phyloP scores from a whole-genome alignment of 2,329 filamentous ascomycete species.

The Tolypocladium amazonense region DNA sequence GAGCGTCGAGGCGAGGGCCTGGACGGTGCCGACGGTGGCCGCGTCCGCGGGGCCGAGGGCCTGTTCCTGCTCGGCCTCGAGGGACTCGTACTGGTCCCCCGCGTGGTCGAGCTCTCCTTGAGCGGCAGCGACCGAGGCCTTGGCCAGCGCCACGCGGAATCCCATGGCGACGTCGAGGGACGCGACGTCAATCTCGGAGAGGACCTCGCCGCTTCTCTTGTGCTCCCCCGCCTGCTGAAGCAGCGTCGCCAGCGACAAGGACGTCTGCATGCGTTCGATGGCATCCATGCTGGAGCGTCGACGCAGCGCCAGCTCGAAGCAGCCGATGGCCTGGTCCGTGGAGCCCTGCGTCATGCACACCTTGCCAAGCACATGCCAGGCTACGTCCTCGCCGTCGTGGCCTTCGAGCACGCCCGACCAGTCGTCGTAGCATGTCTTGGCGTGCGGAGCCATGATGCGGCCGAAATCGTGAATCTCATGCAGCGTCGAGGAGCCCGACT shows the following conservation, averaged over 20 bases:
- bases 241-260: slow-evolving; percentile 10
- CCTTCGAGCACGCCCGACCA: slow-evolving; percentile 10
- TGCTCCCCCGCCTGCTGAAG: slow-evolving; percentile 9
- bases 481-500: slow-evolving; percentile 9
- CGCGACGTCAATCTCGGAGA: slow-evolving; percentile 9
- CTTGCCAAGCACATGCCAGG: slow-evolving; percentile 23
- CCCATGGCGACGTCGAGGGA: slow-evolving; percentile 12
- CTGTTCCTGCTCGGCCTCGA: slow-evolving; percentile 13
- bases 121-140: slow-evolving; percentile 10
- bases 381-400: slow-evolving; percentile 21
- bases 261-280: slow-evolving; percentile 11
- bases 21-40: slow-evolving; percentile 13
- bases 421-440: slow-evolving; percentile 14
- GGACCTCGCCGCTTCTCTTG: slow-evolving; percentile 9
- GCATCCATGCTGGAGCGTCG: slow-evolving; percentile 6
- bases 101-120: slow-evolving; percentile 10
- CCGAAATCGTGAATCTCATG: slow-evolving; percentile 13
- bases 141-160: slow-evolving; percentile 13
- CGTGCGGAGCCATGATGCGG: slow-evolving; percentile 15
- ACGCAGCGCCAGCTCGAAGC: slow-evolving; percentile 12
- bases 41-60: slow-evolving; percentile 11
- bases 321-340: slow-evolving; percentile 13
- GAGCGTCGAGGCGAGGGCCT: slow-evolving; percentile 12
- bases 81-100: slow-evolving; percentile 9
- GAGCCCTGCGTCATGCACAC: slow-evolving; percentile 16